Base-by-base conservation (phyloP, 768 basidiomycete genomes). In the Naganishia friedmannii region DNA sequence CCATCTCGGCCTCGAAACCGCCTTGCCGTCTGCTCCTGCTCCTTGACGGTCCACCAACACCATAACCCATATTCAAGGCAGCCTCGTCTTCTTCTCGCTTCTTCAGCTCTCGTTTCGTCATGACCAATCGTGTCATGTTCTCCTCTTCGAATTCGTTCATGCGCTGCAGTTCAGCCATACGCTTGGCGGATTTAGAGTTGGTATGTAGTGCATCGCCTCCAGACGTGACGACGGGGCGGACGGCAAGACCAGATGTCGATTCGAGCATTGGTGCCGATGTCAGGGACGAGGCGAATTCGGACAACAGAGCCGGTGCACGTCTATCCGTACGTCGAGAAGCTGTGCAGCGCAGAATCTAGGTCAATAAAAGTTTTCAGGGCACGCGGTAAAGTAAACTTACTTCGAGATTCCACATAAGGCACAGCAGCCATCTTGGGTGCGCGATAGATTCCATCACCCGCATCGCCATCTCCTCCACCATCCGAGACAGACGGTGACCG, bases 71-170 rank as follows among this genome's bases (percentile, higher is more conserved):
- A 21, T 92, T 92, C 71, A 97, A 82, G 73, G 92, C 90, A 72
- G 86, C 91, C 80, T 97, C 95, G 76, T 97, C 94, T 70, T 86
- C 84, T 65, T 79, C 82, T 23, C 94, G 85, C 54, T 88, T 84
- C 74, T 84, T 86, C 19, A 86, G 85, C 54, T 95, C 93, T 76
- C 87, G 88, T 85, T 97, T 97, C 78, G 89, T 90, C 87, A 93
- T 89, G 70, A 94, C 85, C 66, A 97, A 76, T 54, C 95, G 88
- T 45, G 90, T 91, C 82, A 97, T 92, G 80, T 95, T 93, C 55
- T 92, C 92, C 79, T 95, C 93, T 82, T 98, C 95, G 79, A 91
- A 98, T 72, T 92, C 88, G 63, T 86, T 87, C 81, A 96, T 86
- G 7, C 87, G 86, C 73, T 87, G 86, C 67, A 97, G 85, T 76